A percentile compares a stretch with the other conserved stretches of the same genome.
Evolutionary conservation across 176 grass and related monocot genomes (phyloP).

Genomic region (Eremochloa ophiuroides): DNA sequence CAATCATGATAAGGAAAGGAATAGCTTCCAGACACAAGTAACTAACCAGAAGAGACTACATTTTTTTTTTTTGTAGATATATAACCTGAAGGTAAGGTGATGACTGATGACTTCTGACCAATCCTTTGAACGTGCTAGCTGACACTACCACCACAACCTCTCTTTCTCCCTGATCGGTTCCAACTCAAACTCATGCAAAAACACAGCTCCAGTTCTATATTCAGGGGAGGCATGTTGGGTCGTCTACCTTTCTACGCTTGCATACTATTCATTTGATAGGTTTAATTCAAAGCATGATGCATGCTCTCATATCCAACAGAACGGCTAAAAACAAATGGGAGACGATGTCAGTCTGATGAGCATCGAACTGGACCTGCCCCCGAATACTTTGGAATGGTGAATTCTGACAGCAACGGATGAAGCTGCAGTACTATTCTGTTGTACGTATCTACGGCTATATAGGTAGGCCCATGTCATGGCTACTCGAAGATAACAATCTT

Average conservation of each 20-base stretch:
- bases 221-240: background rate
- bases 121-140: constrained; percentile 21
- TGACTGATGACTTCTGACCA: constrained; percentile 23
- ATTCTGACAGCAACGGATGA: constrained; percentile 22
- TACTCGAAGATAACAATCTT: constrained; percentile 36
- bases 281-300: background rate
- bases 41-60: constrained; percentile 9
- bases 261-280: background rate
- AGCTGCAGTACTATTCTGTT: constrained; percentile 16
- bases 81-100: background rate
- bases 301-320: constrained; percentile 2
- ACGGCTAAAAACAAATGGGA: background rate
- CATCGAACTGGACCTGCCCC: constrained; percentile 20
- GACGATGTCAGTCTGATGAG: constrained; percentile 2
- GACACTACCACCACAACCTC: background rate
- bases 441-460: background rate
- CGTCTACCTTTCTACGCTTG: no score
- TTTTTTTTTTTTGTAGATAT: background rate
- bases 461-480: constrained; percentile 29
- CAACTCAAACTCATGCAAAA: background rate
- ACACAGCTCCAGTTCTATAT: constrained; percentile 11
- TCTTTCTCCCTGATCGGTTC: background rate
- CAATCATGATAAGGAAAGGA: constrained; percentile 39
- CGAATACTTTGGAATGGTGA: constrained; percentile 14
- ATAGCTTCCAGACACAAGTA: constrained; percentile 45